A percentile compares a stretch with the other conserved stretches of the same genome.
phyloP scores from a whole-genome alignment of 805 yeast species.

The Wilhelminamyces savonicus region DNA sequence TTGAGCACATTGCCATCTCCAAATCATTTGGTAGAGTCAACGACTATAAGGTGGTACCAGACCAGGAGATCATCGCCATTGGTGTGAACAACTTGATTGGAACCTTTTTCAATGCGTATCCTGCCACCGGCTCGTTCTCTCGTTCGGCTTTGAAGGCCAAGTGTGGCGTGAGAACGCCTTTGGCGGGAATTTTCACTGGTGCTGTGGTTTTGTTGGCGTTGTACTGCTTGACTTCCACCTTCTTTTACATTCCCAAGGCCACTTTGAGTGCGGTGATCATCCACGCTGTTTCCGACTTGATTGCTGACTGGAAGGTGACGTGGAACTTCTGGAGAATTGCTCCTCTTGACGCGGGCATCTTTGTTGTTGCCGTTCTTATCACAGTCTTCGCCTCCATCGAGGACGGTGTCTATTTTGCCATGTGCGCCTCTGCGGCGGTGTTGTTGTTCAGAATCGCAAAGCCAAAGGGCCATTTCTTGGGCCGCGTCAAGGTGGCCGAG shows the following conservation, averaged over 20 bases:
- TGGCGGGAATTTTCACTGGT: conserved; percentile 89
- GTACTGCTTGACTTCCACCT: conserved; percentile 76
- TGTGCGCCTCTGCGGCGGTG: conserved; percentile 74
- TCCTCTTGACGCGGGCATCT: conserved; percentile 71
- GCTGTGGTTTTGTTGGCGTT: conserved; percentile 81
- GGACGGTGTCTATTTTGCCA: conserved; percentile 85
- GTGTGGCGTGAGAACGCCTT: conserved; percentile 92
- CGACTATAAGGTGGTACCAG: conserved; percentile 85
- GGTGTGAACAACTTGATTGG: conserved; percentile 89
- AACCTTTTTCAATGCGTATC: conserved; percentile 88
- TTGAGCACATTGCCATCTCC: conserved; percentile 91
- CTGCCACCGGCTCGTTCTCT: conserved; percentile 93
- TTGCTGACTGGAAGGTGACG: conserved; percentile 63
- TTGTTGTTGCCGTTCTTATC: conserved; percentile 64
- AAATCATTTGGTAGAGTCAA: conserved; percentile 91
- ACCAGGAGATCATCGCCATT: conserved; percentile 90
- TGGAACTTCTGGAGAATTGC: conserved; percentile 64
- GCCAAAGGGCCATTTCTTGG: conserved; percentile 80
- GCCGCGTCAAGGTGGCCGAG: conserved; percentile 67
- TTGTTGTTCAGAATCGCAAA: conserved; percentile 69
- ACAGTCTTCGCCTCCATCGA: conserved; percentile 79
- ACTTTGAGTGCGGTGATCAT: conserved; percentile 82
- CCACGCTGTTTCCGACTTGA: conserved; percentile 85
- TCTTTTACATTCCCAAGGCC: conserved; percentile 87
- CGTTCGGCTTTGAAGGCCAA: conserved; percentile 92